A percentile compares a stretch with the other conserved stretches of the same genome.
Evolutionary conservation across 1,284 basidiomycete species (phyloP).

Genomic region (Thelephora terrestris): DNA sequence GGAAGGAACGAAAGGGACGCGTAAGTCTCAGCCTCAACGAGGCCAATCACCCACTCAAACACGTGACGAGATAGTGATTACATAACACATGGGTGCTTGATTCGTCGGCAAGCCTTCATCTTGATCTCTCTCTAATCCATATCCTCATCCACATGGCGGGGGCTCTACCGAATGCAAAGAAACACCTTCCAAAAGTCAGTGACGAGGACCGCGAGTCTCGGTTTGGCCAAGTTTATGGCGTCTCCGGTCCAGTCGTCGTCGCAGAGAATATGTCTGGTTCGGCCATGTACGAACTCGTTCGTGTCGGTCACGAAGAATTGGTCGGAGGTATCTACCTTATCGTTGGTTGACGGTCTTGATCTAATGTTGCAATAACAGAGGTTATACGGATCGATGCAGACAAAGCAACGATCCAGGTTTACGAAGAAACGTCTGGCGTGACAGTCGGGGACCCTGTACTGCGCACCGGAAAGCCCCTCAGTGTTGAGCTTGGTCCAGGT

Average conservation of each 20-base stretch:
- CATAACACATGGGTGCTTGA: not conserved
- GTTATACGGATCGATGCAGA: constrained; percentile 95
- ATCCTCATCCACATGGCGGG: constrained; percentile 60
- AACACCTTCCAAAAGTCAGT: constrained; percentile 73
- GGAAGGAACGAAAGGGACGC: constrained; percentile 17
- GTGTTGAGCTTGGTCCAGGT: constrained; percentile 97
- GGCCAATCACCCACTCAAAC: constrained; percentile 7
- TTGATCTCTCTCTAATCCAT: constrained; percentile 2
- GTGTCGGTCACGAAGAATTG: constrained; percentile 95
- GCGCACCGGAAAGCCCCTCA: constrained; percentile 94
- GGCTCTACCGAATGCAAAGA: constrained; percentile 84
- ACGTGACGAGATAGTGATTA: not conserved
- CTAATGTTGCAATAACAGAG: constrained; percentile 41
- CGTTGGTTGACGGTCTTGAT: not conserved
- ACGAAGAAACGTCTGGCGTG: constrained; percentile 97
- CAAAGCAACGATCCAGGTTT: constrained; percentile 99
- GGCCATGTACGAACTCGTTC: constrained; percentile 95
- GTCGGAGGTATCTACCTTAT: constrained; percentile 68
- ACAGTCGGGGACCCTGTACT: constrained; percentile 97
- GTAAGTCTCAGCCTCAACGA: constrained; percentile 21
- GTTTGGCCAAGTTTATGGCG: constrained; percentile 88
- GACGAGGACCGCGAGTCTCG: constrained; percentile 87
- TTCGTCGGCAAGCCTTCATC: not conserved
- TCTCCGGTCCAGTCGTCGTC: constrained; percentile 94
- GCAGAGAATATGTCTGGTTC: constrained; percentile 95